A percentile compares a stretch with the other conserved stretches of the same genome.
Evolutionary conservation across 768 basidiomycete species (phyloP).

Genomic region (Tulasnella sp.): DNA sequence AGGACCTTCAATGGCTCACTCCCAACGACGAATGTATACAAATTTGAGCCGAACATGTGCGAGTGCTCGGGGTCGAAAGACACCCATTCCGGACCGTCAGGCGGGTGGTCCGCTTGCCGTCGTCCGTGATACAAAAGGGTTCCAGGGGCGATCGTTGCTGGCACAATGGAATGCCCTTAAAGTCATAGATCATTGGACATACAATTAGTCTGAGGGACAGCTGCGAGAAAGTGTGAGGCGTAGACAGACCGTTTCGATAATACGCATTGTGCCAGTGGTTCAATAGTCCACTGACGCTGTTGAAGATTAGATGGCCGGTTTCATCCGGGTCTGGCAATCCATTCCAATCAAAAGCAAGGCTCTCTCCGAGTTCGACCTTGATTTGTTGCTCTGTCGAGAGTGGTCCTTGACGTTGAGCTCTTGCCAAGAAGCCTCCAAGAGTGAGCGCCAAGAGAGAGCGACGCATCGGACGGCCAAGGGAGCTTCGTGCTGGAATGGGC

Average conservation of each 20-base stretch:
- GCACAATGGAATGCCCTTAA: conserved; percentile 32
- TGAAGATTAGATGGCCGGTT: conserved; percentile 33
- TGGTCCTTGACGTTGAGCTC: neutral
- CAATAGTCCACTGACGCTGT: conserved; percentile 23
- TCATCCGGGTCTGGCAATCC: conserved; percentile 18
- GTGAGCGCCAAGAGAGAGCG: neutral
- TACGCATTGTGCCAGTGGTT: conserved; percentile 33
- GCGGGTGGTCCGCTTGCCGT: conserved; percentile 6
- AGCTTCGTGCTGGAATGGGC: neutral
- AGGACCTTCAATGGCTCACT: conserved; percentile 32
- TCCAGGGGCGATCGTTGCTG: conserved; percentile 26
- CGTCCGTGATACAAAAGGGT: conserved; percentile 34
- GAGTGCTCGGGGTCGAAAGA: conserved; percentile 36
- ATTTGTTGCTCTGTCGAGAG: neutral
- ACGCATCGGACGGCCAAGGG: neutral
- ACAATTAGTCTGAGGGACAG: neutral
- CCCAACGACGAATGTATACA: conserved; percentile 31
- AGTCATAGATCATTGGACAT: too few relatives aligned
- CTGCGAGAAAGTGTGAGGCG: neutral
- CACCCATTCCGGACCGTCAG: conserved; percentile 30
- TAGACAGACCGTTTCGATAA: conserved; percentile 29
- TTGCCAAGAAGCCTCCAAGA: neutral
- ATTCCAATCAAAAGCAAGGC: neutral
- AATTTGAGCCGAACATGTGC: conserved; percentile 6
- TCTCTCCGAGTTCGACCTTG: neutral